Base-by-base conservation (phyloP, 2,329 filamentous ascomycete species). In the Neurospora crassa region DNA sequence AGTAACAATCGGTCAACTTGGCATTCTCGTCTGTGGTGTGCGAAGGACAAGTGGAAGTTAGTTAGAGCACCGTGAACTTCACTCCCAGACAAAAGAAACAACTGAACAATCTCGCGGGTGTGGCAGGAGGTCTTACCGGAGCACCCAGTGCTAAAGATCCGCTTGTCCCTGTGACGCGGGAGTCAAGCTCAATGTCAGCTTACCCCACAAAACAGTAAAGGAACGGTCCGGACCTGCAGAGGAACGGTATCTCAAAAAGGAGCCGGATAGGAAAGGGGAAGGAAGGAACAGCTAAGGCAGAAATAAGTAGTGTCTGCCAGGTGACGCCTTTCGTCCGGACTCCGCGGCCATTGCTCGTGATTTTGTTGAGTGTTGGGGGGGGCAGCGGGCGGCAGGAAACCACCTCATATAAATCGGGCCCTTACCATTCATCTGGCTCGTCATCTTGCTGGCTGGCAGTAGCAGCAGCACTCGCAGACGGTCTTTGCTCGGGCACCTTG, bases 61-160 rank as follows among this genome's bases (percentile, higher is more conserved):
- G 37, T 63, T 24, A 68, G 67, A 53, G 67, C 76, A 42, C 6
- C 67, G 14, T 40, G 41, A 43, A 43, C 34, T 40, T 40, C 8
- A 67, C 29, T 29, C n/a, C 40, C 43, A 20, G n/a, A n/a, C n/a
- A n/a, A n/a, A n/a, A n/a, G 34, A 29, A 37, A 37, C 34, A 59
- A 29, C 3, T 29, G 29, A 29, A 16, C 24, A 37, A 63, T 37
- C 1, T 24, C 5, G 41, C 1, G 11, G n/a, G 0, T n/a, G n/a
- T 24, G 1, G 7, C 29, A 40, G 18, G 68, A 43, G 67, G 70
- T 76, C 83, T 79, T 83, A 97, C 95, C 90, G 81, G 94, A 89
- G 79, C 95, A 98, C 72, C 95, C 96, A 2, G 95, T 98, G 84
- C 93, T 97, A 84, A 93, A 97, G 81, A 98, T 98, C 79, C 96